Evolutionary conservation across 1,139 yeast species (phyloP), one percentile per base, ranked within the genome.

Genomic region (Pneumocystis canis): DNA sequence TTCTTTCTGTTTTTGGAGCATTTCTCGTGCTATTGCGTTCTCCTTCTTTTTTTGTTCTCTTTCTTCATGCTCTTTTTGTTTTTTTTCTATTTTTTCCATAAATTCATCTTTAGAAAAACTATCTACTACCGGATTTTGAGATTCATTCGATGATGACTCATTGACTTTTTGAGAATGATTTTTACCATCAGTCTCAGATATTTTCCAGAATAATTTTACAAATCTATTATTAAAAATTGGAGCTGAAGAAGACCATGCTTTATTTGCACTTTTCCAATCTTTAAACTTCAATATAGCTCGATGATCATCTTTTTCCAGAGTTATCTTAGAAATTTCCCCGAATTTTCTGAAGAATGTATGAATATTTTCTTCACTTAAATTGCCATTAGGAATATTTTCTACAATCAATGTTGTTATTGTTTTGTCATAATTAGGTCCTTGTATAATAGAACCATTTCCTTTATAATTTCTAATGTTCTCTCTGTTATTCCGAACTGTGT

Each of bases 201-300:
- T 11, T 25, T 77, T 73, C 78, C 79, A 79, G 69, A 70, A 78
- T 37, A 79, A 75, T 68, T 78, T 79, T 65, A 79, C 76, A 66
- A 79, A 79, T 61, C 82, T 74, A 70, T 79, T 79, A 64, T 74
- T 77, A 66, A 79, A 79, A n/a, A 79, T 75, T 3, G 82, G 78
- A 2, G 70, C 75, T 0, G 81, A 79, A 18, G 75, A 73, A 4
- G 70, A 64, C 75, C 79, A 79, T 1, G 82, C 82, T 9, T 69
- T 71, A 14, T 70, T 71, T 1, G 82, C 82, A 65, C 71, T 69
- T 53, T 72, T 73, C 60, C 75, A 77, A n/a, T 71, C 68, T 9
- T 67, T 71, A 64, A 72, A 79, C 63, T 75, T 79, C 28, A 79
- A 62, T 65, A 74, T 77, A 1, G 78, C 80, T 16, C 72, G 67